Conservation (phyloP, 176 grass and related monocot species). For the Thinopyrum elongatum region DNA sequence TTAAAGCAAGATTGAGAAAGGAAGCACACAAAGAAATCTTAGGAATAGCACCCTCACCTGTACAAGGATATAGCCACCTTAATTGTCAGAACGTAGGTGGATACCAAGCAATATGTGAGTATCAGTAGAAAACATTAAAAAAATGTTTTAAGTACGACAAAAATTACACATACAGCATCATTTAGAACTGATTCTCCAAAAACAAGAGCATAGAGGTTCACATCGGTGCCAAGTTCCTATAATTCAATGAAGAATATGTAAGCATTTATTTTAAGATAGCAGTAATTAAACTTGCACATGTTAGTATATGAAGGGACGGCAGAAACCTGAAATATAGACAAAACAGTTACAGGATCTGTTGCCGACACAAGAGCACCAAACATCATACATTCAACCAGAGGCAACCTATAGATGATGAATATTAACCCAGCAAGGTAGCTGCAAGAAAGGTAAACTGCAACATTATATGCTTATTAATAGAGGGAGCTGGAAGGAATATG, state of each 20-base stretch:
- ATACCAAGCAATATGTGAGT: constrained; percentile 26
- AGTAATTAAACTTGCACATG: constrained; percentile 17
- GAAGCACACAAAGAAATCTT: neutral
- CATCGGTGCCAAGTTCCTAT: constrained; percentile 88
- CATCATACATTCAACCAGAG: constrained; percentile 94
- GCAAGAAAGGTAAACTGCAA: constrained; percentile 17
- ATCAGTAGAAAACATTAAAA: constrained; percentile 38
- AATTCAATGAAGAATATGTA: constrained; percentile 23
- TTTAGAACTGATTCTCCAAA: constrained; percentile 97
- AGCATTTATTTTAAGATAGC: neutral
- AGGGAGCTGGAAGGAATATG: constrained; percentile 10
- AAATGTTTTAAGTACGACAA: neutral
- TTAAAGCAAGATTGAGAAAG: constrained; percentile 6
- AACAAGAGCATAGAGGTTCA: constrained; percentile 92
- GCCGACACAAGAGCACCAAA: constrained; percentile 97
- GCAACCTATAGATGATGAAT: constrained; percentile 75
- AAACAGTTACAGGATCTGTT: constrained; percentile 94
- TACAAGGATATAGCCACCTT: constrained; percentile 96
- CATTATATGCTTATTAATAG: constrained; percentile 10
- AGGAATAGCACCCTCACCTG: constrained; percentile 49
- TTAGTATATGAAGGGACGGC: constrained; percentile 1
- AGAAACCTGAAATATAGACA: constrained; percentile 97
- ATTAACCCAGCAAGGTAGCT: constrained; percentile 84
- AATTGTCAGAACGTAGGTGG: constrained; percentile 33
- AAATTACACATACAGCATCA: constrained; percentile 68